phyloP scores from a whole-genome alignment of 495 filamentous ascomycete genomes.

The Penicillium longicatenatum region DNA sequence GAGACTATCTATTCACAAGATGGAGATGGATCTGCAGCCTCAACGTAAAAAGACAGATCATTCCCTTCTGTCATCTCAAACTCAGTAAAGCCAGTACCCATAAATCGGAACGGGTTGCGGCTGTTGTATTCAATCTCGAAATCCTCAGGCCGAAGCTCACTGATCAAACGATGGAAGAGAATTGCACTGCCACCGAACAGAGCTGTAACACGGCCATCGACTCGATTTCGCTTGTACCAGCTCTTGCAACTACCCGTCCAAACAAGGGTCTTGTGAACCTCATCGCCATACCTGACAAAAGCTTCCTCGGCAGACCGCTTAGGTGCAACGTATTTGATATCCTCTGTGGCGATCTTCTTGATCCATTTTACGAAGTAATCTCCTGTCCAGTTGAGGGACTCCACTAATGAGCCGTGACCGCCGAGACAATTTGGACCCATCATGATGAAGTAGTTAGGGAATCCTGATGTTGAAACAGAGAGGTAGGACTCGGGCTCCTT shows the following conservation, averaged over 20 bases:
- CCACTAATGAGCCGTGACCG: slow-evolving; percentile 40
- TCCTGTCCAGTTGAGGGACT: slow-evolving; percentile 51
- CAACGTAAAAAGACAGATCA: slow-evolving; percentile 33
- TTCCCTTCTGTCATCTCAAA: slow-evolving; percentile 26
- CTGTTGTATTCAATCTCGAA: slow-evolving; percentile 49
- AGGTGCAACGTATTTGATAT: slow-evolving; percentile 46
- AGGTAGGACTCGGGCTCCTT: slow-evolving; percentile 35
- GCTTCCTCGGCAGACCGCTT: slow-evolving; percentile 40
- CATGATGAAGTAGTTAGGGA: slow-evolving; percentile 42
- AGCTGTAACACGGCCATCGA: slow-evolving; percentile 44
- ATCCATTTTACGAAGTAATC: slow-evolving; percentile 56
- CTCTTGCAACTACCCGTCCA: slow-evolving; percentile 48
- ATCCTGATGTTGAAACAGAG: slow-evolving; percentile 21
- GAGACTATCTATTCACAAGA: background rate
- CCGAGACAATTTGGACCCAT: slow-evolving; percentile 41
- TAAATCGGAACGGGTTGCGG: slow-evolving; percentile 49
- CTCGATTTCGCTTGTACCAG: slow-evolving; percentile 50
- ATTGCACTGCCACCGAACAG: slow-evolving; percentile 48
- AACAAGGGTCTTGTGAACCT: slow-evolving; percentile 47
- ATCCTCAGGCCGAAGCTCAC: slow-evolving; percentile 49
- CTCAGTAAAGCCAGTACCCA: slow-evolving; percentile 49
- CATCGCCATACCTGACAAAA: slow-evolving; percentile 42
- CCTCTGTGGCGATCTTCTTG: slow-evolving; percentile 45
- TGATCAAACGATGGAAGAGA: slow-evolving; percentile 51
- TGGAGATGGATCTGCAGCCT: slow-evolving; percentile 9